Evolutionary conservation across 345 rosid species (phyloP).

Genomic region (Triadica sebifera): DNA sequence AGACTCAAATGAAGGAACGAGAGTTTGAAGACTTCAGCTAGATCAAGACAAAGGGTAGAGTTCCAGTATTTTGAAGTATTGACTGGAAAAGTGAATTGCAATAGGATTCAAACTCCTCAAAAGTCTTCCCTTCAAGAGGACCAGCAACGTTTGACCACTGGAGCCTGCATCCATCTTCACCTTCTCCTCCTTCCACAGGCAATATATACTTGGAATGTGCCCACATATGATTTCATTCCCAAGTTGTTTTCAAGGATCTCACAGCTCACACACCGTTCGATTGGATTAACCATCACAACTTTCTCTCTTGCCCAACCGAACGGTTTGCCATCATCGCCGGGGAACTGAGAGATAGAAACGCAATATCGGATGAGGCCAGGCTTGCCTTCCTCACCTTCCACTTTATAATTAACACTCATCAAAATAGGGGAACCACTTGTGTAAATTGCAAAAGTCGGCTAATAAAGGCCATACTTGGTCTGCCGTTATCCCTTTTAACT

Average conservation of each 20-base stretch:
- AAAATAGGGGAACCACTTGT: slow-evolving; percentile 10
- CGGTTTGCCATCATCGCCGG: neutral
- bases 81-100: neutral
- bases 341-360: slow-evolving; percentile 33
- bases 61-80: neutral
- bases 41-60: neutral
- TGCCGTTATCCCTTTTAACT: slow-evolving; percentile 11
- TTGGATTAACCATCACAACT: slow-evolving; percentile 28
- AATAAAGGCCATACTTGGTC: slow-evolving; percentile 26
- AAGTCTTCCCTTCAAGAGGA: slow-evolving; percentile 44
- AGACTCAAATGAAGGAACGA: too few species aligned
- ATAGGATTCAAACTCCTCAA: neutral
- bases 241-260: slow-evolving; percentile 61
- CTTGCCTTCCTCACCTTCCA: slow-evolving; percentile 16
- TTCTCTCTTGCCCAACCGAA: slow-evolving; percentile 38
- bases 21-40: too few species aligned
- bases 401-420: slow-evolving; percentile 1
- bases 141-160: slow-evolving; percentile 57
- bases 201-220: neutral
- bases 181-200: neutral
- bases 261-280: slow-evolving; percentile 29
- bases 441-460: slow-evolving; percentile 19
- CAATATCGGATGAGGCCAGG: slow-evolving; percentile 18
- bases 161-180: slow-evolving; percentile 44
- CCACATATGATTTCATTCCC: slow-evolving; percentile 50